Percentiles rank a stretch among this genome's conserved stretches.
Conservation (phyloP, 2,329 filamentous ascomycete genomes). For the Fusarium sp. region DNA sequence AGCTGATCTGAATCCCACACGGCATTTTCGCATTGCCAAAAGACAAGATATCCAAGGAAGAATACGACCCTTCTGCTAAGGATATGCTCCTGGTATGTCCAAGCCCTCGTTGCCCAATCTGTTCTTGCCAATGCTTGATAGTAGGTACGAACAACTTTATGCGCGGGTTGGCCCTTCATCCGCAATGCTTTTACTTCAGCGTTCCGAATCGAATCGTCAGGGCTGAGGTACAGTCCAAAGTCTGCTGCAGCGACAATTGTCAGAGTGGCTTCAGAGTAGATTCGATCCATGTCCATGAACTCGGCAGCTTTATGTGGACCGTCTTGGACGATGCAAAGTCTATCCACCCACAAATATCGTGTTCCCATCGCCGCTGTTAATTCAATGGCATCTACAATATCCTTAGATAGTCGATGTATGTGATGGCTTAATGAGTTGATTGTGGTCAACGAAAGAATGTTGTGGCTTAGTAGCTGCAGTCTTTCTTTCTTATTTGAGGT, state of each 20-base stretch:
- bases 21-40: background rate
- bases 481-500: background rate
- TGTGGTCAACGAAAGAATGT: background rate
- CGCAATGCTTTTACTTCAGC: background rate
- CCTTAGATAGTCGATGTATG: background rate
- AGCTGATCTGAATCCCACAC: background rate
- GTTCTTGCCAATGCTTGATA: background rate
- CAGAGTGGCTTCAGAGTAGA: background rate
- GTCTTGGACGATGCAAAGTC: background rate
- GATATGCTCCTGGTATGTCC: background rate
- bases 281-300: background rate
- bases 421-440: background rate
- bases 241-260: background rate
- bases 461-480: background rate
- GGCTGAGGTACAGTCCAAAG: background rate
- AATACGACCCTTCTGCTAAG: background rate
- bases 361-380: background rate
- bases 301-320: background rate
- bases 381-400: background rate
- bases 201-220: background rate
- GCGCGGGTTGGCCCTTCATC: background rate
- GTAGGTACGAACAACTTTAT: background rate
- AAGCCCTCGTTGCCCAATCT: background rate
- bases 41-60: background rate
- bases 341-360: background rate